Evolutionary conservation across 306 rosid species (phyloP).

Genomic region (Dalbergia cochinchinensis): DNA sequence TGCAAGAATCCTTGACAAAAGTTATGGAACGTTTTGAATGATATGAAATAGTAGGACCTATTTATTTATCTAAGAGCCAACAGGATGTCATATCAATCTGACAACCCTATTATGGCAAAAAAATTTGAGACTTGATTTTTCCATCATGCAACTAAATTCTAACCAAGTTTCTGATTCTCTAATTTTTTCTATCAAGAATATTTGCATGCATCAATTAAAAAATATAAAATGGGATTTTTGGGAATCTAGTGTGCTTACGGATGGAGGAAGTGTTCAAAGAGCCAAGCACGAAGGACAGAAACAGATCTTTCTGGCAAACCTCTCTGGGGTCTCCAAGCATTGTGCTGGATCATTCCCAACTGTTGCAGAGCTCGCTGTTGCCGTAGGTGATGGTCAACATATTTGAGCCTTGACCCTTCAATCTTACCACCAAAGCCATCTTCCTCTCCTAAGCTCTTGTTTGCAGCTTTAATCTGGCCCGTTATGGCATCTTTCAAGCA

Average conservation of each 20-base stretch:
- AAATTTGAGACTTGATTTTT: too few relatives aligned
- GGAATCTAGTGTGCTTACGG: slow-evolving; percentile 67
- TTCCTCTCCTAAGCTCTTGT: slow-evolving; percentile 92
- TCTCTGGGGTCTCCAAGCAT: slow-evolving; percentile 99
- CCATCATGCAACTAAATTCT: too few relatives aligned
- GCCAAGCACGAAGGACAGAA: slow-evolving; percentile 99
- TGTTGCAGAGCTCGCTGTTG: slow-evolving; percentile 99
- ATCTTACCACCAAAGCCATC: slow-evolving; percentile 73
- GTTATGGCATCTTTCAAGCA: slow-evolving; percentile 92
- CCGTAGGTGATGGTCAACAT: slow-evolving; percentile 89
- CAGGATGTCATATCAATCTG: too few relatives aligned
- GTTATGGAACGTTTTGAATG: too few relatives aligned
- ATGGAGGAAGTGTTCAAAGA: slow-evolving; percentile 99
- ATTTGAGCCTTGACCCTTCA: slow-evolving; percentile 91
- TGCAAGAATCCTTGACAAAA: too few relatives aligned
- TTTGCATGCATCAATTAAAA: background rate
- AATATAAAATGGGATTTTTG: slow-evolving; percentile 4
- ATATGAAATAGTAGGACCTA: too few relatives aligned
- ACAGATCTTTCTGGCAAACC: slow-evolving; percentile 98
- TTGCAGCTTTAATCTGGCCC: slow-evolving; percentile 72
- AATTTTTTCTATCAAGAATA: background rate
- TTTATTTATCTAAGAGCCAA: too few relatives aligned
- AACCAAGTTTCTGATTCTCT: too few relatives aligned
- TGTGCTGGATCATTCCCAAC: slow-evolving; percentile 99
- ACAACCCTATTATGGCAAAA: too few relatives aligned